These are phyloP conservation scores for Neofusicoccum cordaticola DNA, from an alignment of 2,329 filamentous ascomycete species.

Conservation along the genomic window DNA sequence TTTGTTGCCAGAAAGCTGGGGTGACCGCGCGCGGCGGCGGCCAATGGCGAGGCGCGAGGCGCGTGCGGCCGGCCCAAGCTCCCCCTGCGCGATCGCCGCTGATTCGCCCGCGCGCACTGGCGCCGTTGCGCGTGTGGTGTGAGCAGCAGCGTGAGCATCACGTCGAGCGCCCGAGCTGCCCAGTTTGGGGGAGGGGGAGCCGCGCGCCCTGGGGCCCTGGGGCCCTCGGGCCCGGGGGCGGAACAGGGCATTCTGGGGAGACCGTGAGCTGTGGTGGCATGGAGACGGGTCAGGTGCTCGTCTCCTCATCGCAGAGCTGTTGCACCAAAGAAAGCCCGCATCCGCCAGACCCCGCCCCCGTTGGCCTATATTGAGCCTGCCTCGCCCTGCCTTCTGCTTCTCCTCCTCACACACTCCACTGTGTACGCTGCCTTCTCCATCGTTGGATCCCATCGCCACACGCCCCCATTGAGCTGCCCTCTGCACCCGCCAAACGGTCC, in stretches of 20 bases:
- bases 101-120: constrained; percentile 4
- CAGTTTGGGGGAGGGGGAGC: neutral
- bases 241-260: neutral
- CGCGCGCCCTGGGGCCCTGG: neutral
- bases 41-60: neutral
- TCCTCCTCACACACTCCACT: constrained; percentile 6
- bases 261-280: neutral
- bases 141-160: constrained; percentile 15
- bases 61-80: constrained; percentile 11
- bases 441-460: neutral
- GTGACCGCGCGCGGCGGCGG: neutral
- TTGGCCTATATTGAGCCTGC: constrained; percentile 16
- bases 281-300: constrained; percentile 16
- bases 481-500: neutral
- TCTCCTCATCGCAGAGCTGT: constrained; percentile 17
- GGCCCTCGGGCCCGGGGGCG: neutral
- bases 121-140: constrained; percentile 15
- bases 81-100: neutral
- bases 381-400: neutral
- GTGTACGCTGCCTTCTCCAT: neutral
- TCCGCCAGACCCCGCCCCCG: constrained; percentile 14
- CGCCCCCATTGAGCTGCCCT: neutral
- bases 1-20: neutral
- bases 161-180: neutral
- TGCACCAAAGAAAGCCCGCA: constrained; percentile 16